These are phyloP conservation scores for Claviceps maximensis DNA, from an alignment of 2,329 filamentous ascomycete genomes.

Conservation along the genomic window DNA sequence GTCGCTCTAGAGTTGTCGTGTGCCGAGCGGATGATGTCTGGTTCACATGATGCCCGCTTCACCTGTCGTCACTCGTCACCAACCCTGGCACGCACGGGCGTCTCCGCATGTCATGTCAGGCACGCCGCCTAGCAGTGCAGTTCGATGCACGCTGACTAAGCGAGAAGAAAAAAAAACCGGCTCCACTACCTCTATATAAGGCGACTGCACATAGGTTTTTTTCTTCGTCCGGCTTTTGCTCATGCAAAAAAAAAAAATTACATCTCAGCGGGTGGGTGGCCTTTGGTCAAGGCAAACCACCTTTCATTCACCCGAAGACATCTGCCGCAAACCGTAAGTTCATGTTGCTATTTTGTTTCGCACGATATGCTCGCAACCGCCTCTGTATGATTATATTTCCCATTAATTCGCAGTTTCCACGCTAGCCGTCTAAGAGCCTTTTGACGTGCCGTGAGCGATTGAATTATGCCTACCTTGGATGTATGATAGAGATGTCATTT, in stretches of 20 bases:
- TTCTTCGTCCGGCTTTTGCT: not conserved
- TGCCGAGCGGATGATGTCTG: too few species aligned
- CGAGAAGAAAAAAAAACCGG: not conserved
- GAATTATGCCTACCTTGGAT: conserved; percentile 6
- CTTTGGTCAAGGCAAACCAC: not conserved
- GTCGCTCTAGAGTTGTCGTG: too few species aligned
- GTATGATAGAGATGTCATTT: conserved; percentile 2
- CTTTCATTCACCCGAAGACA: too few species aligned
- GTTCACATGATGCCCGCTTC: too few species aligned
- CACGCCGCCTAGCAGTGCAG: too few species aligned
- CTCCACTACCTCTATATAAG: conserved; percentile 1
- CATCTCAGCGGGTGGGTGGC: too few species aligned
- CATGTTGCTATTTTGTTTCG: not conserved
- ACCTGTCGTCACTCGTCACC: not conserved
- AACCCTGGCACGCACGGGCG: too few species aligned
- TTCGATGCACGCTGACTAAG: not conserved
- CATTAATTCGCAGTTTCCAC: conserved; percentile 5
- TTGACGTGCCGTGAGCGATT: conserved; percentile 4
- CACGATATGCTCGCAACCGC: not conserved
- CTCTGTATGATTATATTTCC: conserved; percentile 5
- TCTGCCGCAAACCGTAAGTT: not conserved
- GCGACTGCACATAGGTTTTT: not conserved
- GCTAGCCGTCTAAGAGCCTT: conserved; percentile 5
- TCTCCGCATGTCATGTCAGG: too few species aligned
- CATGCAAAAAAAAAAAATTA: too few species aligned